Percentiles rank a stretch among this genome's conserved stretches.
Conservation (phyloP, 352 stramenopile species). For the Pythium aristosporum region DNA sequence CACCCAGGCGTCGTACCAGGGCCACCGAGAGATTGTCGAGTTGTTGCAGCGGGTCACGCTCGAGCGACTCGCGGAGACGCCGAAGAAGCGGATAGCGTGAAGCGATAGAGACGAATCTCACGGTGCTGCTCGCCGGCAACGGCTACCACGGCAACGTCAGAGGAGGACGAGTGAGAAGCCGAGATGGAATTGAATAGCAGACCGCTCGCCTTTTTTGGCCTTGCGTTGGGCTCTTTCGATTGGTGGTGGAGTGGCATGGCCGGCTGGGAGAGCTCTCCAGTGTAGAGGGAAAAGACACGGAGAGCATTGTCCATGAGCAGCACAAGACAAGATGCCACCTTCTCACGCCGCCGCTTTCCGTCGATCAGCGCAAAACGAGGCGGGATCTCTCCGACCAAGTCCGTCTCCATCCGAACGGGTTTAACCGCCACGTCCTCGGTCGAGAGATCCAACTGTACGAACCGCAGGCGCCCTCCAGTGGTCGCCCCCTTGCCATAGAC, state of each 20-base stretch:
- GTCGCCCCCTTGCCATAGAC: constrained; percentile 18
- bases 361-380: constrained; percentile 38
- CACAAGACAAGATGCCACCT: constrained; percentile 1
- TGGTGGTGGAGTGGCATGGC: constrained; percentile 6
- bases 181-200: constrained; percentile 15
- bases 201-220: neutral
- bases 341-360: too few species aligned
- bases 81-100: constrained; percentile 1
- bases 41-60: constrained; percentile 1
- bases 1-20: constrained; percentile 11
- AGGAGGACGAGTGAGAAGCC: neutral
- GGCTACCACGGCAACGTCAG: neutral
- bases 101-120: constrained; percentile 12
- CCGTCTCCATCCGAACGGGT: constrained; percentile 30
- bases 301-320: constrained; percentile 27
- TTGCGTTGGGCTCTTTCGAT: neutral
- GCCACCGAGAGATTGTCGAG: constrained; percentile 8
- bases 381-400: constrained; percentile 25
- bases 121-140: constrained; percentile 22
- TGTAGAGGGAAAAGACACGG: constrained; percentile 8
- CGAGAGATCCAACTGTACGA: constrained; percentile 35
- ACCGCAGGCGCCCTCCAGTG: constrained; percentile 27
- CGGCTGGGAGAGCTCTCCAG: constrained; percentile 1
- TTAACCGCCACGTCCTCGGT: constrained; percentile 22
- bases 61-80: neutral